Evolutionary conservation across 192 early-diverging fungal genomes (phyloP), one percentile per base, ranked within the genome.

Genomic region (Backusella macrospora): DNA sequence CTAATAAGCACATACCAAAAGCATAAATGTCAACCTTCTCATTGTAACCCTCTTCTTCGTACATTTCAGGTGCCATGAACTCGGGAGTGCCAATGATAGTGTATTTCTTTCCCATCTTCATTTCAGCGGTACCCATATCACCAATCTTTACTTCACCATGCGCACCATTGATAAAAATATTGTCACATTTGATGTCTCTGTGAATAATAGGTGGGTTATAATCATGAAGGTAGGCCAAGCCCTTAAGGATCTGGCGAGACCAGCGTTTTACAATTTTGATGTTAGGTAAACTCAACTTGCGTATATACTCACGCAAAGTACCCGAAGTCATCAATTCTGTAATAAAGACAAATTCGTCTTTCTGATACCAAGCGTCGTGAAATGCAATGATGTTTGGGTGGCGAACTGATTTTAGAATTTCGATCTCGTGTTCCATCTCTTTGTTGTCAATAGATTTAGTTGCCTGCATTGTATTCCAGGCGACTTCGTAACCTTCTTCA

Each of bases 11-110:
- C 91, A 95, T 91, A 63, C 94, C 94, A 84, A 95, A 96, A 42
- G 94, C 92, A 80, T 95, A 96, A 65, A 95, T 92, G 62, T 96
- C 94, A 39, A 95, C 94, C 73, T 90, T 92, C 82, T 96, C 94
- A 69, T 89, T 89, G 79, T 96, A 96, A 13, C 80, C 80, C 23
- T 90, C 85, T 74, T 96, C 94, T 70, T 96, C 94, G 70, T 96
- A 96, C 78, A 96, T 86, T 68, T 96, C 94, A 4, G 94, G 94
- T 0, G 94, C 94, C 93, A 96, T 96, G 78, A 95, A 96, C 78
- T 96, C 92, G 39, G 92, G 93, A 0, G 78, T 80, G 10, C 93
- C 93, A 71, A 95, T 92, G 34, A 94, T 87, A 3, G 92, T 94
- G 70, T 93, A 94, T 72, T 93, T 91, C 71, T 94, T 93, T 67